Evolutionary conservation across 225 moss, liverwort and hornwort genomes (phyloP).

Genomic region (Sphagnum contortum): DNA sequence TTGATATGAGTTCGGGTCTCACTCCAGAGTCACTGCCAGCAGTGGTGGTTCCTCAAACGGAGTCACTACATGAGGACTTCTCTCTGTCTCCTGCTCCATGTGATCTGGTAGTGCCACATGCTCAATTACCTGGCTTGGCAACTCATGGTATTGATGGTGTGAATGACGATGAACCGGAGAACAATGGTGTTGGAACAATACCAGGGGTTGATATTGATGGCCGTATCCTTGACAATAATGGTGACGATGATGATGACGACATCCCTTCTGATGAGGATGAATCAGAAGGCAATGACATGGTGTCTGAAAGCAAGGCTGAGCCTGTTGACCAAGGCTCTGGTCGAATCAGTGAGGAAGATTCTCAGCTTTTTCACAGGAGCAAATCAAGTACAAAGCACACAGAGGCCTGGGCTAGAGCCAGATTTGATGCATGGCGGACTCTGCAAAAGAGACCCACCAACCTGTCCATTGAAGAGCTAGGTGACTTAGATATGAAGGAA

Average conservation of each 20-base stretch:
- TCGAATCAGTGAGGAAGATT: conserved; percentile 29
- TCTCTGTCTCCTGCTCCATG: too few species aligned
- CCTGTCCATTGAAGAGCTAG: conserved; percentile 39
- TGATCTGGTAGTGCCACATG: too few species aligned
- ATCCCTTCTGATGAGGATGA: conserved; percentile 49
- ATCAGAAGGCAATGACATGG: conserved; percentile 46
- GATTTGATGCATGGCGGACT: conserved; percentile 55
- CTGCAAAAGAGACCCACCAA: conserved; percentile 32
- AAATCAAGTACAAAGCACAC: conserved; percentile 54
- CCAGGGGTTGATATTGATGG: conserved; percentile 25
- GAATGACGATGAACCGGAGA: conserved; percentile 29
- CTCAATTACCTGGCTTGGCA: too few species aligned
- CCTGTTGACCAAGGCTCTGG: conserved; percentile 24
- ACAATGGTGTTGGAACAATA: conserved; percentile 21
- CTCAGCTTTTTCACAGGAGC: conserved; percentile 29
- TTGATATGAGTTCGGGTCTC: too few species aligned
- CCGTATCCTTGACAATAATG: conserved; percentile 21
- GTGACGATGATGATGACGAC: conserved; percentile 39
- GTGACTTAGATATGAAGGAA: conserved; percentile 54
- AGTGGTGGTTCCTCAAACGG: too few species aligned
- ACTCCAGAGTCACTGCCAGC: too few species aligned
- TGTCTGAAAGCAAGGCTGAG: conserved; percentile 36
- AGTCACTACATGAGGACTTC: too few species aligned
- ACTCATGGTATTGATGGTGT: too few species aligned
- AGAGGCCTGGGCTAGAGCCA: conserved; percentile 64